Evolutionary conservation across 78 protist species (phyloP), one percentile per base, ranked within the genome.

Genomic region (Creolimax fragrantissima): DNA sequence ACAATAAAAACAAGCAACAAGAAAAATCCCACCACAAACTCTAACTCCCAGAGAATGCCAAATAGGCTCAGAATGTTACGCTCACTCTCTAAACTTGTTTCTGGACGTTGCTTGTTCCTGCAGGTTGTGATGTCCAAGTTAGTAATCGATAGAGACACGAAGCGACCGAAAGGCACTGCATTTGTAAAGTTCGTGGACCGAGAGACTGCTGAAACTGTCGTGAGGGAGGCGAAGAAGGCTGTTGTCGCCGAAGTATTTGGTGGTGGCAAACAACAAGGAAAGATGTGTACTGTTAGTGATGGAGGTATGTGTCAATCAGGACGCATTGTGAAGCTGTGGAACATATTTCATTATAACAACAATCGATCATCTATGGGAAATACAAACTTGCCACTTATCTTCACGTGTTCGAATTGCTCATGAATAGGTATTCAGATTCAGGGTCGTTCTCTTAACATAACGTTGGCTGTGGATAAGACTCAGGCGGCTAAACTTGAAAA

Each of bases 101-200:
- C n/a, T n/a, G n/a, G n/a, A n/a, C n/a, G n/a, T n/a, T n/a, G n/a
- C n/a, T n/a, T n/a, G n/a, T n/a, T n/a, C n/a, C n/a, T n/a, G n/a
- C 74, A 1, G 0, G 24, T 58, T 24, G 24, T 32, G 74, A 58
- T 58, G 74, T 58, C 39, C 24, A 86, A 86, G 43, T 11, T 86
- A 5, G 90, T 86, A 45, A 32, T 86, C n/a, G 90, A 86, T 41
- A 6, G 32, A 11, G 58, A 42, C 7, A 86, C 90, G 24, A 5
- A 42, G 24, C 90, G 42, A 37, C 90, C 90, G 42, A 86, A 86
- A 41, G 90, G 90, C 90, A 86, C 58, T 35, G 90, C 90, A 4
- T 86, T 86, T 11, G 90, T 37, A 4, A 86, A 86, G 90, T 86
- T 86, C 41, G 43, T 24, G 17, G 44, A 42, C 45, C 32, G 32